A percentile compares a stretch with the other conserved stretches of the same genome.
phyloP scores from a whole-genome alignment of 2,329 filamentous ascomycete species.

The Myriosclerotinia scirpicola region DNA sequence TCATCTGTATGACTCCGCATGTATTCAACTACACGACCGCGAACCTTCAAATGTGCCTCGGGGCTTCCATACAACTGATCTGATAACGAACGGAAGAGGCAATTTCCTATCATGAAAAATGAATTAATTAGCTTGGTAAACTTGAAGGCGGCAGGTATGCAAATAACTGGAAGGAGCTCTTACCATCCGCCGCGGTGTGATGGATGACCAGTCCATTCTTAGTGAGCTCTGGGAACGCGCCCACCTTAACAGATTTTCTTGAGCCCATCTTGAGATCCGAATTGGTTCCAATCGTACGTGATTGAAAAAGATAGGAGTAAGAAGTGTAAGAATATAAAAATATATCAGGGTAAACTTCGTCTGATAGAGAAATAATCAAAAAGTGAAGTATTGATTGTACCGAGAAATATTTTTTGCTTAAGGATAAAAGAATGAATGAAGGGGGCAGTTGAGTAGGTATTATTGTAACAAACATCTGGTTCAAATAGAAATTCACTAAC shows the following conservation, averaged over 20 bases:
- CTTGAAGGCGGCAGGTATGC: slow-evolving; percentile 9
- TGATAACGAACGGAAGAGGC: slow-evolving; percentile 66
- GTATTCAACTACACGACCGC: slow-evolving; percentile 58
- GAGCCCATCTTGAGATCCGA: background rate
- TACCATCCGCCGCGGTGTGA: slow-evolving; percentile 62
- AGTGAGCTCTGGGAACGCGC: slow-evolving; percentile 57
- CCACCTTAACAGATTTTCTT: slow-evolving; percentile 21
- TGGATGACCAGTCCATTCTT: slow-evolving; percentile 58
- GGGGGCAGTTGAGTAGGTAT: no score
- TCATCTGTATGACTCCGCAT: slow-evolving; percentile 60
- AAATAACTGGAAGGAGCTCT: slow-evolving; percentile 40
- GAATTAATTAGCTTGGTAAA: slow-evolving; percentile 22
- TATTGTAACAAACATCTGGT: no score
- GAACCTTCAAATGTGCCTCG: slow-evolving; percentile 57
- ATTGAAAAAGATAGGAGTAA: background rate
- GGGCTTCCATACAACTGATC: slow-evolving; percentile 66
- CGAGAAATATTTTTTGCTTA: no score
- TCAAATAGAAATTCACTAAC: no score
- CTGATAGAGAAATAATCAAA: no score
- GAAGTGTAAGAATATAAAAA: background rate
- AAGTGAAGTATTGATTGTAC: no score
- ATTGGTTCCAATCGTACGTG: no score
- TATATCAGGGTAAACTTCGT: background rate
- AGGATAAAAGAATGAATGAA: no score
- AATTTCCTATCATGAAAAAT: slow-evolving; percentile 55